Base-by-base conservation (phyloP, 352 stramenopile species). In the Phytopythium sindhum region DNA sequence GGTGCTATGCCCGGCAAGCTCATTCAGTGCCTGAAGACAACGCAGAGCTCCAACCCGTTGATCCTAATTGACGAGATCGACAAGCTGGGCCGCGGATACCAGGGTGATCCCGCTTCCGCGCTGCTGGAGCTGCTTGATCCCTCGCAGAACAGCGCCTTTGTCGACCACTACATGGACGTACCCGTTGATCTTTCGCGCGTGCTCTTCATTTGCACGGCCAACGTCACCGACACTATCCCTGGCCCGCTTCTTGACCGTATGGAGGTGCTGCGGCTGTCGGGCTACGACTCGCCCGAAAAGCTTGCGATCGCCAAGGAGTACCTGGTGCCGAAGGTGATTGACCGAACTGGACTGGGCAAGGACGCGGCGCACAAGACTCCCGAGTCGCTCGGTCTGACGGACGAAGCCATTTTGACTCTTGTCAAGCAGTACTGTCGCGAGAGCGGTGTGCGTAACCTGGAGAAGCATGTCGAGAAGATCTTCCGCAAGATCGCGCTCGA, bases 1-100 rank as follows among this genome's bases (percentile, higher is more conserved):
- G 98, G 97, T 31, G 96, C 97, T 0, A 99, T 99, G 97, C 98
- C 98, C 0, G 98, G 98, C 57, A 99, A 99, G 67, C 88, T 99
- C 10, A 98, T 99, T 61, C 97, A 99, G 76, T 98, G 95, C 62
- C 78, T 99, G n/a, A 99, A 99, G 80, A 93, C 83, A 1, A 97
- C 93, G 2, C 90, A 97, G 56, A 98, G 90, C 56, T 96, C 84
- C 26, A 99, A 99, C 75, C 97, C 97, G 29, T 66, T 99, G n/a
- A 91, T 99, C 31, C 71, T 99, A 26, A 99, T 99, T 66, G 98
- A 99, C 75, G 91, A 98, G 57, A 96, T 98, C 57, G 91, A 98
- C 72, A 98, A 98, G 65, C 73, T 94, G 24, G 85, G 88, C 12
- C 79, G 80, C 35, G 86, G 86, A 31, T 88, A 95, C 67, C 84